Percentiles rank a stretch among this genome's conserved stretches.
Conservation (phyloP, 176 grass and related monocot species). For the Melocanna baccifera region DNA sequence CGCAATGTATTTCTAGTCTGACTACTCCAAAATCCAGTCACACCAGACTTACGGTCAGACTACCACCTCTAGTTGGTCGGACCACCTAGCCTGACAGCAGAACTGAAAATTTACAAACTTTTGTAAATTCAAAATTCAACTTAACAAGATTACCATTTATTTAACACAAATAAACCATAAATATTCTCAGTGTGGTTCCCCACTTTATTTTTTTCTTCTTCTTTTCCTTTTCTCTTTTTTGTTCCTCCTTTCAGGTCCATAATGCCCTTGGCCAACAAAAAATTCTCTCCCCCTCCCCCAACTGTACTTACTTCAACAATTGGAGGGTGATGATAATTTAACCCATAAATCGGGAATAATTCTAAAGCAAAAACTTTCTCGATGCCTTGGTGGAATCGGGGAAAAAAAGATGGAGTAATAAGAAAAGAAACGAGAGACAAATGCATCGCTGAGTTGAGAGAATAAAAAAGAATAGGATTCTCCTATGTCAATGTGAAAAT, state of each 20-base stretch:
- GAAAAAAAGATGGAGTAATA: background rate
- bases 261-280: slow-evolving; percentile 27
- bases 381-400: slow-evolving; percentile 8
- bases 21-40: too few relatives aligned
- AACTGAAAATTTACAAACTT: too few relatives aligned
- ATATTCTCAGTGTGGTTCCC: too few relatives aligned
- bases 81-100: too few relatives aligned
- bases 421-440: background rate
- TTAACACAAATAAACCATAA: too few relatives aligned
- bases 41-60: too few relatives aligned
- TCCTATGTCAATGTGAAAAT: slow-evolving; percentile 15
- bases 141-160: too few relatives aligned
- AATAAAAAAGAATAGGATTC: slow-evolving; percentile 5
- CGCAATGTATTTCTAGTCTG: too few relatives aligned
- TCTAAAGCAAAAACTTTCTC: slow-evolving; percentile 27
- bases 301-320: slow-evolving; percentile 23
- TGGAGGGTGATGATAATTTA: slow-evolving; percentile 37
- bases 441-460: background rate
- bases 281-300: too few relatives aligned
- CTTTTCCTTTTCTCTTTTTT: background rate
- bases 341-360: slow-evolving; percentile 37
- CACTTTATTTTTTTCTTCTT: background rate
- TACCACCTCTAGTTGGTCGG: too few relatives aligned
- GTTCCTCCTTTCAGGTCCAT: background rate
- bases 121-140: too few relatives aligned